Percentiles rank a stretch among this genome's conserved stretches.
Evolutionary conservation across 176 grass and related monocot species (phyloP).

Genomic region (Raddia distichophylla): DNA sequence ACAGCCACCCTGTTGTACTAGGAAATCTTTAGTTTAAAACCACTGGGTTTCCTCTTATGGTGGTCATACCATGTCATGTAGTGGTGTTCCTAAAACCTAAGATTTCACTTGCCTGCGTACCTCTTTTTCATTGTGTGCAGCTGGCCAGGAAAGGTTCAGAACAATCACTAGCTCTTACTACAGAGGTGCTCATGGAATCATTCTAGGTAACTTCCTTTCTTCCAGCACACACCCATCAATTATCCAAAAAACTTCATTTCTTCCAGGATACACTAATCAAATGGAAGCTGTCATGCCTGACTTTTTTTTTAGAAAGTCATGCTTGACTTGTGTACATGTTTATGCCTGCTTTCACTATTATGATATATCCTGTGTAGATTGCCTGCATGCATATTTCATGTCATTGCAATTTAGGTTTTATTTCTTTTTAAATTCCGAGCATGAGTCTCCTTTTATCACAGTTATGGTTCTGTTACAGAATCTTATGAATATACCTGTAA

Average conservation of each 20-base stretch:
- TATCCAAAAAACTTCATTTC: slow-evolving; percentile 15
- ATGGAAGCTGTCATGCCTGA: slow-evolving; percentile 11
- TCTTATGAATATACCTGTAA: background rate
- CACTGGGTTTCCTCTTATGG: background rate
- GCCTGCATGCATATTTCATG: background rate
- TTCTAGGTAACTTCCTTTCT: slow-evolving; percentile 67
- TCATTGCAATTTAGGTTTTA: background rate
- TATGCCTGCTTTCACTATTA: slow-evolving; percentile 6
- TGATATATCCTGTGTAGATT: background rate
- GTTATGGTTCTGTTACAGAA: background rate
- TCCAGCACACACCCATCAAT: slow-evolving; percentile 9
- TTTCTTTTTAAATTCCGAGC: background rate
- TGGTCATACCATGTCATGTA: background rate
- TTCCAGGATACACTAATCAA: slow-evolving; percentile 9
- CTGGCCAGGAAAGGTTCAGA: slow-evolving; percentile 96
- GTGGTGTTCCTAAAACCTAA: background rate
- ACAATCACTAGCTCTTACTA: slow-evolving; percentile 97
- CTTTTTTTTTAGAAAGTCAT: background rate
- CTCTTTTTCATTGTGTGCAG: slow-evolving; percentile 54
- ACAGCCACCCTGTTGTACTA: background rate
- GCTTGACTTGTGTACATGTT: background rate
- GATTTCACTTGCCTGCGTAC: background rate
- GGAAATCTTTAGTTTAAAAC: background rate
- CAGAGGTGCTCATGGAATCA: slow-evolving; percentile 93
- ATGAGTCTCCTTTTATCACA: background rate